Percentiles rank a stretch among this genome's conserved stretches.
phyloP scores from a whole-genome alignment of 495 filamentous ascomycete genomes.

The Barbatosphaeria neglecta region DNA sequence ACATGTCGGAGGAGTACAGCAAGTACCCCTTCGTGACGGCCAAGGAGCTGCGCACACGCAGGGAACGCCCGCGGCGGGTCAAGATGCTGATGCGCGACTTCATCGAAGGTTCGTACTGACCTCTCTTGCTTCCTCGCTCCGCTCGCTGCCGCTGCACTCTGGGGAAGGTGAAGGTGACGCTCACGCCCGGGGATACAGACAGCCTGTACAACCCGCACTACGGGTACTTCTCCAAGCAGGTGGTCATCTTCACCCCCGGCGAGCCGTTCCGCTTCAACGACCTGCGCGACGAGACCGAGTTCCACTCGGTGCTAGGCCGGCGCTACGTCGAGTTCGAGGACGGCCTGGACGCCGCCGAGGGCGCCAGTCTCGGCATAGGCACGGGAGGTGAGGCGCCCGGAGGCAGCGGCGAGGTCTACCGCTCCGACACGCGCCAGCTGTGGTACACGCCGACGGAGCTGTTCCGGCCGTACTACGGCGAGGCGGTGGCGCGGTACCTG shows the following conservation, averaged over 20 bases:
- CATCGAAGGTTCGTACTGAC: conserved; percentile 63
- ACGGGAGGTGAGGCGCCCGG: too few relatives aligned
- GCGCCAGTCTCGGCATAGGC: too few relatives aligned
- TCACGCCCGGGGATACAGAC: too few relatives aligned
- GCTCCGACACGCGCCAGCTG: conserved; percentile 69
- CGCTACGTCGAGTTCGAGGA: conserved; percentile 89
- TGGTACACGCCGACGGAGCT: conserved; percentile 99
- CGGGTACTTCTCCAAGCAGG: conserved; percentile 96
- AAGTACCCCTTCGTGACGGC: conserved; percentile 77
- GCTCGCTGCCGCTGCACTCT: too few relatives aligned
- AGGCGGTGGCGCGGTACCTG: conserved; percentile 88
- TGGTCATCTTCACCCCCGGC: conserved; percentile 86
- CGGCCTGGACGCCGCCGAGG: conserved; percentile 53
- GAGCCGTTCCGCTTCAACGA: conserved; percentile 84
- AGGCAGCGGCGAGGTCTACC: too few relatives aligned
- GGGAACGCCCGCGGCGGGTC: conserved; percentile 70
- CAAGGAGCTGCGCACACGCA: conserved; percentile 54
- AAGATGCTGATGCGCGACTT: conserved; percentile 98
- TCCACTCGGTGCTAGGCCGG: conserved; percentile 60
- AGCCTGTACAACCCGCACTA: conserved; percentile 95
- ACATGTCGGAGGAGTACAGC: conserved; percentile 68
- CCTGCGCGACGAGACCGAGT: conserved; percentile 72
- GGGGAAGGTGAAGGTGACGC: too few relatives aligned
- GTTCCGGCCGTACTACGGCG: conserved; percentile 92
- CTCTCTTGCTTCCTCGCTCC: not conserved